Percentiles rank a stretch among this genome's conserved stretches.
These are phyloP conservation scores for Tripterygium wilfordii DNA, from an alignment of 177 flowering plant genomes.

Conservation along the genomic window DNA sequence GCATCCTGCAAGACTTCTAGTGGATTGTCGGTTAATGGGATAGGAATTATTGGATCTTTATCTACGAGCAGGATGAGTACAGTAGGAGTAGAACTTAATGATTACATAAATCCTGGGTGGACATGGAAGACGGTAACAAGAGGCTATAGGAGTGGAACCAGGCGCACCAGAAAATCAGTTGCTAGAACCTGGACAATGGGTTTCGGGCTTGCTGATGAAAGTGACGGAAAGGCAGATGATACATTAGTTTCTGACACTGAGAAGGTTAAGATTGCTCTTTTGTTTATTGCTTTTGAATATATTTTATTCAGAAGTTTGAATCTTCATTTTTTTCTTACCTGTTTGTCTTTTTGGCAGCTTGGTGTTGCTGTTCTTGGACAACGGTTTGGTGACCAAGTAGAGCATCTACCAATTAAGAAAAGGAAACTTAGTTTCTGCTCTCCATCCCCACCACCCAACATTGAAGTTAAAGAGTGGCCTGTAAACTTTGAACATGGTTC, in stretches of 20 bases:
- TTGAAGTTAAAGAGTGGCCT: conserved; percentile 60
- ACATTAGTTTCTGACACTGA: conserved; percentile 56
- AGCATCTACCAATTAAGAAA: conserved; percentile 71
- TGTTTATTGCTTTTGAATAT: background rate
- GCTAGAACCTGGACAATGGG: conserved; percentile 16
- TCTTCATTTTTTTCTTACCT: background rate
- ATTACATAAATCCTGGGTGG: conserved; percentile 41
- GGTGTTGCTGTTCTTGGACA: conserved; percentile 50
- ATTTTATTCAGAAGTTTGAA: background rate
- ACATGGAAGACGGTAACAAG: conserved; percentile 60
- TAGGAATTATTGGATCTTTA: conserved; percentile 9
- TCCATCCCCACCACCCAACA: conserved; percentile 40
- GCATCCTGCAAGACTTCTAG: conserved; percentile 34
- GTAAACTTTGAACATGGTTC: conserved; percentile 55
- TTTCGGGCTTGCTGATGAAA: conserved; percentile 16
- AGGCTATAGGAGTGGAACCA: conserved; percentile 41
- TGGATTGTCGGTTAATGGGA: conserved; percentile 37
- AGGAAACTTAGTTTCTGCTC: conserved; percentile 43
- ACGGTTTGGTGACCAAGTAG: conserved; percentile 41
- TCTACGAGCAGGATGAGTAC: conserved; percentile 45
- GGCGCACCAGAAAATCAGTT: conserved; percentile 42
- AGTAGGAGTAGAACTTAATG: conserved; percentile 44
- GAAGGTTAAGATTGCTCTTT: conserved; percentile 36
- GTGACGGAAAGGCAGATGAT: conserved; percentile 2
- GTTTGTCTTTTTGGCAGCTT: conserved; percentile 36